phyloP scores from a whole-genome alignment of 352 stramenopile species.

The Halophytophthora polymorphica region DNA sequence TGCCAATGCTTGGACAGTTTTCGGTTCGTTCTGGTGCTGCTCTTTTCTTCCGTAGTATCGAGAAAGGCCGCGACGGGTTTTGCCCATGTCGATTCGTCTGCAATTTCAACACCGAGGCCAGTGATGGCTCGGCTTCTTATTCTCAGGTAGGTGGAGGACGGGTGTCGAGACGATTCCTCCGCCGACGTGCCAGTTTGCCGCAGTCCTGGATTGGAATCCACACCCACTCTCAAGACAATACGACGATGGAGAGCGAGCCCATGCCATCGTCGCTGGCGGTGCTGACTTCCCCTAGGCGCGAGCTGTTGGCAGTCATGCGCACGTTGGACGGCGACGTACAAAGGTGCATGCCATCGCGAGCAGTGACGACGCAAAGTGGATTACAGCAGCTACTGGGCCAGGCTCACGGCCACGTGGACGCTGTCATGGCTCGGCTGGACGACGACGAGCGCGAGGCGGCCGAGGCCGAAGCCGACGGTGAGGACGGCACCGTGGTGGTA shows the following conservation, averaged over 20 bases:
- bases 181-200: too few relatives aligned
- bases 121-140: too few relatives aligned
- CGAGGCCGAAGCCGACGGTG: slow-evolving; percentile 3
- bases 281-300: slow-evolving; percentile 3
- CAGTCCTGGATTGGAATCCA: background rate
- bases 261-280: slow-evolving; percentile 10
- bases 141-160: too few relatives aligned
- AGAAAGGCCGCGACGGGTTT: too few relatives aligned
- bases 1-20: background rate
- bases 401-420: slow-evolving; percentile 22
- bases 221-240: too few relatives aligned
- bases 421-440: slow-evolving; percentile 9
- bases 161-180: too few relatives aligned
- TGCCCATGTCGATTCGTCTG: too few relatives aligned
- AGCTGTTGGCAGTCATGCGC: background rate
- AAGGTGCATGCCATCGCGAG: slow-evolving; percentile 1
- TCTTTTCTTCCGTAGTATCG: too few relatives aligned
- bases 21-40: too few relatives aligned
- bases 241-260: slow-evolving; percentile 9
- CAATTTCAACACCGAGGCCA: too few relatives aligned
- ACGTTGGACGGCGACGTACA: background rate
- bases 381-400: slow-evolving; percentile 27
- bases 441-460: slow-evolving; percentile 1
- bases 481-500: slow-evolving; percentile 3
- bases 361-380: slow-evolving; percentile 9